Evolutionary conservation across 2,329 filamentous ascomycete genomes (phyloP).

Genomic region (Fusarium haematococcum): DNA sequence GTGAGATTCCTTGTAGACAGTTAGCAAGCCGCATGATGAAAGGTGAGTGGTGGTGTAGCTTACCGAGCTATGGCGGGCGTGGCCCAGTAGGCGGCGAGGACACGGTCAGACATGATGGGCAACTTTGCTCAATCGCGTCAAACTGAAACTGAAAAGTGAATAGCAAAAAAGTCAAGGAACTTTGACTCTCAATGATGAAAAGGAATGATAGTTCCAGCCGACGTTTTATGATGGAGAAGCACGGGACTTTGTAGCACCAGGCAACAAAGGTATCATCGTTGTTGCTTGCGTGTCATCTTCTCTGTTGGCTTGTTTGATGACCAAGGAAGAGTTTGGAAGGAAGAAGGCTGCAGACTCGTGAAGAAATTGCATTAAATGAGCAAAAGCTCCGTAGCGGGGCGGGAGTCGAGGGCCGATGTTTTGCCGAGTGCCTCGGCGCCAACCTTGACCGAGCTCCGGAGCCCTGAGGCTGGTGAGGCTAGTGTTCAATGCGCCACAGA

Average conservation of each 20-base stretch:
- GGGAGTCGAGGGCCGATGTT: conserved; percentile 25
- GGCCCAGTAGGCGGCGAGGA: conserved; percentile 53
- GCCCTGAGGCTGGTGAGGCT: conserved; percentile 20
- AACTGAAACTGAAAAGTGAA: conserved; percentile 12
- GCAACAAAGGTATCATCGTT: conserved; percentile 49
- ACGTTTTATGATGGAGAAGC: conserved; percentile 35
- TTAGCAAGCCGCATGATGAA: conserved; percentile 31
- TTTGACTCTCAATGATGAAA: conserved; percentile 6
- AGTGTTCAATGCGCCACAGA: conserved; percentile 21
- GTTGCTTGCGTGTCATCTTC: conserved; percentile 52
- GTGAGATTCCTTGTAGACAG: conserved; percentile 70
- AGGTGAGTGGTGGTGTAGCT: conserved; percentile 20
- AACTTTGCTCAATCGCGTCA: conserved; percentile 47
- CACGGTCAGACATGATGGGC: conserved; percentile 49
- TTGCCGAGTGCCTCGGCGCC: conserved; percentile 5
- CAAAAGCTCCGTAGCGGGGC: conserved; percentile 42
- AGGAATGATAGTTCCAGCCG: conserved; percentile 6
- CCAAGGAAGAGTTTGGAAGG: conserved; percentile 38
- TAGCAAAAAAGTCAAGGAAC: conserved; percentile 26
- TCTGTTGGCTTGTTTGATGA: conserved; percentile 32
- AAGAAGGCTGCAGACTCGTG: conserved; percentile 14
- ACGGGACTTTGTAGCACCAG: conserved; percentile 40
- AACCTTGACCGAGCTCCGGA: conserved; percentile 10
- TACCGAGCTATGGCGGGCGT: conserved; percentile 58
- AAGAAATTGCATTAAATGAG: conserved; percentile 41